Base-by-base conservation (phyloP, 805 yeast genomes). In the Komagataella kurtzmanii region DNA sequence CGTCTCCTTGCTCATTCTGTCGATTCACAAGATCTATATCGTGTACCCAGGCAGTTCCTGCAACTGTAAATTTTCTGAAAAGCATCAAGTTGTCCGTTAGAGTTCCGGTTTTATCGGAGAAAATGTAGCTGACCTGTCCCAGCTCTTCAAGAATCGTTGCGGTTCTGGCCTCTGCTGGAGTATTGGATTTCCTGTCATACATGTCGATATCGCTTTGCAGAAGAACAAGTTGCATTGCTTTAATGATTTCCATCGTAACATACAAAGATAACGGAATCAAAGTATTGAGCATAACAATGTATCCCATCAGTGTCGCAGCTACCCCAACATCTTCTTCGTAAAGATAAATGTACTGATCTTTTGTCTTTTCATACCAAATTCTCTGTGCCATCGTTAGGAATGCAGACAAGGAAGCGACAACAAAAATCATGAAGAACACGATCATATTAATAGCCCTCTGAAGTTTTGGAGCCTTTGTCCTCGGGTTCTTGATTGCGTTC, bases 101-200 rank as follows among this genome's bases (percentile, higher is more conserved):
- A 0, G 99, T 93, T 7, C 99, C 99, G 0, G 99, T 93, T 65
- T 93, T 93, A 66, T 93, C 99, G 54, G 96, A 86, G 64, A 93
- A 93, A 3, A 93, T 77, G 62, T 91, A 90, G 49, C 96, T 84
- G 1, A 95, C 97, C 64, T 93, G 99, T 2, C 99, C 99, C 59
- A 93, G 71, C 66, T 93, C 99, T 64, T 93, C 99, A 56, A 93
- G 76, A 57, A 93, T 88, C 0, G 97, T 87, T 0, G 98, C 96
- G 0, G 98, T 90, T 63, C 91, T 82, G 0, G 97, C 95, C 59
- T 87, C 96, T 49, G 96, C 91, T 0, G 96, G 96, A 0, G 96
- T 93, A 60, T 93, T 80, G 6, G 88, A 76, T 36, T 79, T 85
- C 17, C 72, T 73, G 63, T 93, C 88, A 61, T 91, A 93, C 96